A percentile compares a stretch with the other conserved stretches of the same genome.
These are phyloP conservation scores for Axilococcus clingmanii DNA, from an alignment of 139 green algal species.

Conservation along the genomic window DNA sequence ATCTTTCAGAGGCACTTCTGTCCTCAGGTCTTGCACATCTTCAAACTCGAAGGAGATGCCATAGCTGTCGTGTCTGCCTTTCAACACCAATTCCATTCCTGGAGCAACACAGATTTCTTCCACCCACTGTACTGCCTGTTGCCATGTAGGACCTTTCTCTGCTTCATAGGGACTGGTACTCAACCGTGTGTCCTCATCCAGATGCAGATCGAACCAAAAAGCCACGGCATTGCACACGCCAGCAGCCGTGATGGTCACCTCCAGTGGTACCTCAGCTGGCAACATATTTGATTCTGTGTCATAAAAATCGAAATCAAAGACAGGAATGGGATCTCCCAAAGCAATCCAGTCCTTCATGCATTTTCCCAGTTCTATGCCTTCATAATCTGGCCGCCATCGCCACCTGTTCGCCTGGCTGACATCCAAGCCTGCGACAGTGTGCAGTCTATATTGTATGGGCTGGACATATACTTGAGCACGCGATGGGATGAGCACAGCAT, in stretches of 20 bases:
- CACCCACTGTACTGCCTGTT: constrained; percentile 66
- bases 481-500: constrained; percentile 41
- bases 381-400: constrained; percentile 56
- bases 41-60: constrained; percentile 30
- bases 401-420: constrained; percentile 37
- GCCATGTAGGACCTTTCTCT: constrained; percentile 42
- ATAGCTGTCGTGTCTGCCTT: constrained; percentile 55
- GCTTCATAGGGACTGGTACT: constrained; percentile 33
- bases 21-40: background rate
- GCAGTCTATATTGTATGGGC: constrained; percentile 49
- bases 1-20: constrained; percentile 18
- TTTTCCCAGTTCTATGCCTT: constrained; percentile 44
- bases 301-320: constrained; percentile 65
- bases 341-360: constrained; percentile 37
- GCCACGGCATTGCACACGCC: constrained; percentile 62
- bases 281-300: constrained; percentile 32
- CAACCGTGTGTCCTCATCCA: constrained; percentile 44
- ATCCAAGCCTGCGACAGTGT: constrained; percentile 32
- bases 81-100: constrained; percentile 27
- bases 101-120: constrained; percentile 31
- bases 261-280: constrained; percentile 8
- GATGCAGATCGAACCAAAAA: constrained; percentile 71
- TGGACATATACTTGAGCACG: constrained; percentile 48
- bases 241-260: constrained; percentile 1
- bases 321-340: constrained; percentile 30